Evolutionary conservation across 2,329 filamentous ascomycete species (phyloP), one percentile per base, ranked within the genome.

Genomic region (Penicillium hordei): DNA sequence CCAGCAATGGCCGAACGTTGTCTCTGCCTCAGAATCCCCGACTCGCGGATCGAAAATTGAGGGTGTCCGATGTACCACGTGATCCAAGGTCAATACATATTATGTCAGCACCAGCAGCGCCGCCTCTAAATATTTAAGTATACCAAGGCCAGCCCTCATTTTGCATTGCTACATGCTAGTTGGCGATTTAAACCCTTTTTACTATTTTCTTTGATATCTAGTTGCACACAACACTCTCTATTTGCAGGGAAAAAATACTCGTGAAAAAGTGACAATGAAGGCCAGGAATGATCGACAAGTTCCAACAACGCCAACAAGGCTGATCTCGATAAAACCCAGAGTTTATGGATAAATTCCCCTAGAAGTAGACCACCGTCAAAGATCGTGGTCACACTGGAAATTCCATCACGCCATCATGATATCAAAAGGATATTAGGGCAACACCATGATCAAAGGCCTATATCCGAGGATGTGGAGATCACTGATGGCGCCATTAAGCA

Each of bases 1-100:
- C 59, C 66, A 67, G 69, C 69, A 71, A 71, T 73, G 68, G 68
- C 66, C 65, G 60, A 59, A 60, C 52, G 59, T 52, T 61, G 65
- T 61, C 60, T 55, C 55, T 65, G 55, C 57, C 60, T 36, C 5
- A 25, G 50, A 46, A 58, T 59, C 48, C 55, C 53, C 58, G 51
- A 55, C 57, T 44, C 46, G 60, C 62, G 63, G 59, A 60, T 60
- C 59, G 65, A 68, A 68, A 68, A 68, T 68, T 68, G 63, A 64
- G 60, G 65, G 60, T 62, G 60, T 49, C 62, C 53, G 46, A 52
- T 9, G 10, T 19, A 9, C 13, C 65, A 68, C 65, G 65, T 68
- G 65, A 64, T 34, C 46, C 48, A 9, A 2, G 4, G 5, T 23
- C 34, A 33, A 34, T 36, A 19, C 12, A 5, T 5, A 19, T 55